Conservation (phyloP, 495 filamentous ascomycete species). For the Daldinia childiae region DNA sequence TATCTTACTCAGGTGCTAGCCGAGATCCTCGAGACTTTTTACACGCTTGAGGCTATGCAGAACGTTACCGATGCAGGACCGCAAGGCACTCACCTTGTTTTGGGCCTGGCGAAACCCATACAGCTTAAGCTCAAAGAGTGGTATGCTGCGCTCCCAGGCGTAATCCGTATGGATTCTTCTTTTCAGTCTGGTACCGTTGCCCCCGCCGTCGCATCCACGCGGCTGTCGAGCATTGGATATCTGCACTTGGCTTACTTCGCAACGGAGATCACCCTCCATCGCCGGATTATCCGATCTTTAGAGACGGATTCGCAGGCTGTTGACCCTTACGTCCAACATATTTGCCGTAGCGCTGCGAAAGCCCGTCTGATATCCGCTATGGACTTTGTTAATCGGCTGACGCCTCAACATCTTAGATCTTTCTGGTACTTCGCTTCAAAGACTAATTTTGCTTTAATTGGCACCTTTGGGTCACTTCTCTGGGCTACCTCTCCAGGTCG, state of each 20-base stretch:
- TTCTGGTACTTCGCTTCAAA: slow-evolving; percentile 88
- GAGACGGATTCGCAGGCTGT: slow-evolving; percentile 53
- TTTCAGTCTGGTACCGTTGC: slow-evolving; percentile 47
- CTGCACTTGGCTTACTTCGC: slow-evolving; percentile 87
- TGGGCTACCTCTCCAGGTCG: slow-evolving; percentile 85
- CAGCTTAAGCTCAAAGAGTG: slow-evolving; percentile 85
- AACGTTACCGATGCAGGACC: slow-evolving; percentile 58
- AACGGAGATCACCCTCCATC: slow-evolving; percentile 84
- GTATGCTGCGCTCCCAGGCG: slow-evolving; percentile 72
- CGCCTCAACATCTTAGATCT: slow-evolving; percentile 72
- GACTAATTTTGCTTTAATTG: slow-evolving; percentile 82
- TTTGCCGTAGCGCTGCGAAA: slow-evolving; percentile 91
- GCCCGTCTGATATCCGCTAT: slow-evolving; percentile 80
- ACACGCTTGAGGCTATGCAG: slow-evolving; percentile 71
- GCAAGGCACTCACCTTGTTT: slow-evolving; percentile 69
- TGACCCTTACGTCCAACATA: slow-evolving; percentile 84
- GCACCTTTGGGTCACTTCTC: slow-evolving; percentile 81
- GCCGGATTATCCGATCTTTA: slow-evolving; percentile 80
- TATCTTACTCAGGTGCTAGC: slow-evolving; percentile 77
- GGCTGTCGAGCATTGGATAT: slow-evolving; percentile 72
- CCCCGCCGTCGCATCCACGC: slow-evolving; percentile 47
- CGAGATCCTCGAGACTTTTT: slow-evolving; percentile 82
- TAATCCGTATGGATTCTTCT: slow-evolving; percentile 72
- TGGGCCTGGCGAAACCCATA: slow-evolving; percentile 80
- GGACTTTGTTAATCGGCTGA: slow-evolving; percentile 80